These are phyloP conservation scores for Ormosia emarginata DNA, from an alignment of 306 rosid genomes.

Conservation along the genomic window DNA sequence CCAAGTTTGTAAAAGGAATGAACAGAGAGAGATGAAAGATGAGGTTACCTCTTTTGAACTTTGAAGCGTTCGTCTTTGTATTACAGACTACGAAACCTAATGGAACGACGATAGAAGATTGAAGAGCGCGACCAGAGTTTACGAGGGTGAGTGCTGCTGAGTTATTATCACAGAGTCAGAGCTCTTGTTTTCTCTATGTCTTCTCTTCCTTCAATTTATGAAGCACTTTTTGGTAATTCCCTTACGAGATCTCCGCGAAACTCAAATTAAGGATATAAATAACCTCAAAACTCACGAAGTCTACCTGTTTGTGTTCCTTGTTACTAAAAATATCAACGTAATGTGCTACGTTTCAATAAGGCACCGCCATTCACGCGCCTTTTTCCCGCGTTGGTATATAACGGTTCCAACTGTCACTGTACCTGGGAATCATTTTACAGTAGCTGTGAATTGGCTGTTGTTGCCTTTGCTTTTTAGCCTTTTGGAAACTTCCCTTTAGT, in stretches of 20 bases:
- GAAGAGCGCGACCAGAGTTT: not conserved
- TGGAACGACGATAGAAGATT: not conserved
- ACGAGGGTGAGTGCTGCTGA: not conserved
- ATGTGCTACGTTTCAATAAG: no score
- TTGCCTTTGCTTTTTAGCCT: no score
- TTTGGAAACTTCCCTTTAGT: no score
- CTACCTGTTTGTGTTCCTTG: not conserved
- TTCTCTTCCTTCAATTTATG: not conserved
- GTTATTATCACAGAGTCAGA: not conserved
- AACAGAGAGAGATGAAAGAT: not conserved
- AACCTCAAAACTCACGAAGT: not conserved
- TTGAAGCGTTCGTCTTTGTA: not conserved
- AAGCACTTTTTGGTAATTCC: not conserved
- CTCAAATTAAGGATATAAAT: not conserved
- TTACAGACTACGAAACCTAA: not conserved
- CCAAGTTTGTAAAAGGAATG: not conserved
- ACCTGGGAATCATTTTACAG: no score
- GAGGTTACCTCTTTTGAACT: conserved; percentile 12
- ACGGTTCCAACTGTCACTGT: not conserved
- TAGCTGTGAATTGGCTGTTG: no score
- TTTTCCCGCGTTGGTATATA: not conserved
- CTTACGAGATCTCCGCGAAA: not conserved
- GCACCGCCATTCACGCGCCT: no score
- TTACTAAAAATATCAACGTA: not conserved
- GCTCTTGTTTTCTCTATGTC: not conserved